A percentile compares a stretch with the other conserved stretches of the same genome.
phyloP scores from a whole-genome alignment of 1,139 yeast species.

The Suhomyces taliae region DNA sequence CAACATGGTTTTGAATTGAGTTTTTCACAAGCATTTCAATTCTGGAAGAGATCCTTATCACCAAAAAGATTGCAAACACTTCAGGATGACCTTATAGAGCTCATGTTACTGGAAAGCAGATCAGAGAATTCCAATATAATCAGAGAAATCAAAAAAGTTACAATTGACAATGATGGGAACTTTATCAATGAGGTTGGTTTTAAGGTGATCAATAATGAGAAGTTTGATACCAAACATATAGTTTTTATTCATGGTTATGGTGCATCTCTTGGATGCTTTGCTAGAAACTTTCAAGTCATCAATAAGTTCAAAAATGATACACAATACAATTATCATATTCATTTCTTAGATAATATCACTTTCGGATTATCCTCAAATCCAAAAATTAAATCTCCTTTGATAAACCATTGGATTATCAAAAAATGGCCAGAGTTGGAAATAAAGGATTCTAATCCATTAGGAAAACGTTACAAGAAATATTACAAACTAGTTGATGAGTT shows the following conservation, averaged over 20 bases:
- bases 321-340: slow-evolving; percentile 51
- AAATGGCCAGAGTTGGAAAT: slow-evolving; percentile 31
- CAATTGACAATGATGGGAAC: slow-evolving; percentile 30
- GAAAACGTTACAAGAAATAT: slow-evolving; percentile 39
- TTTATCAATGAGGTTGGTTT: slow-evolving; percentile 35
- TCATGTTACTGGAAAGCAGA: slow-evolving; percentile 31
- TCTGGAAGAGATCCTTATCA: slow-evolving; percentile 36
- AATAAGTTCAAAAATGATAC: slow-evolving; percentile 34
- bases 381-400: slow-evolving; percentile 44
- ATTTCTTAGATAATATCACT: slow-evolving; percentile 81
- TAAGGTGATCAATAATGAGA: slow-evolving; percentile 19
- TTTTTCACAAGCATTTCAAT: slow-evolving; percentile 1
- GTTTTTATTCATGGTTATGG: slow-evolving; percentile 92
- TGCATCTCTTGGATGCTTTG: slow-evolving; percentile 84
- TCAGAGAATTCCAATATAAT: slow-evolving; percentile 25
- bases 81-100: slow-evolving; percentile 37
- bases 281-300: slow-evolving; percentile 64
- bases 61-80: slow-evolving; percentile 27
- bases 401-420: slow-evolving; percentile 31
- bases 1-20: neutral
- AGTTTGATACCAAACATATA: slow-evolving; percentile 33
- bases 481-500: slow-evolving; percentile 43
- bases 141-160: slow-evolving; percentile 21
- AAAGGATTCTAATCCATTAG: slow-evolving; percentile 32
- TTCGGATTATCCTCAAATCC: slow-evolving; percentile 81